Evolutionary conservation across 148 eudicot genomes (phyloP), one percentile per base, ranked within the genome.

Genomic region (Linanthus parryae): DNA sequence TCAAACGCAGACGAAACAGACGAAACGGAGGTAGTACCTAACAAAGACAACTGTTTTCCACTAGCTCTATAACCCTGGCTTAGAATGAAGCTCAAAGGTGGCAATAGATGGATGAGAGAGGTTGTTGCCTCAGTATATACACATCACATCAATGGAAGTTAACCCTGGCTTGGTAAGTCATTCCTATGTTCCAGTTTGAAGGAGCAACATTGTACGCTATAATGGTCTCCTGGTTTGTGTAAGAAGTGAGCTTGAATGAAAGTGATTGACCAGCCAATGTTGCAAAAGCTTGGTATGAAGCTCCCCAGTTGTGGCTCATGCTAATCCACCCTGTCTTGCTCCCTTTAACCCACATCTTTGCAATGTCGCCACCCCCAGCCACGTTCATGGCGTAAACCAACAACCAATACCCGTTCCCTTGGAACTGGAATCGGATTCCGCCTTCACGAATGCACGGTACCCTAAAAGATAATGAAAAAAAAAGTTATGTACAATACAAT

Each of bases 301-400:
- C 94, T 15, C 97, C 96, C 96, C 96, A 88, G 51, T 88, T 88
- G 49, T 82, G 97, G 86, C 78, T 81, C 97, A 88, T 88, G 66
- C 70, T 61, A 9, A 84, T 79, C 94, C 97, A 88, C 0, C 71
- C 72, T 0, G 94, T 75, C 48, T 15, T 65, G 61, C 61, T 73
- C n/a, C 90, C 90, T 48, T 82, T 89, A 17, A 84, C 94, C 87
- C 81, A 79, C 94, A 82, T 82, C 57, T 50, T 40, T 0, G 70
- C 50, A 0, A 84, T 53, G 45, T 88, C 97, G 2, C 97, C 97
- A 0, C 68, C 70, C 1, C 87, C 97, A 3, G 64, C 94, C 1
- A 89, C 97, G 55, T 89, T 84, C 90, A 89, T 89, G 50, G 80
- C 85, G 25, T 73, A 75, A 20, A 80, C 84, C 54, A 84, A 30